phyloP scores from a whole-genome alignment of 1,284 basidiomycete genomes.

The Prillingera fragicola region DNA sequence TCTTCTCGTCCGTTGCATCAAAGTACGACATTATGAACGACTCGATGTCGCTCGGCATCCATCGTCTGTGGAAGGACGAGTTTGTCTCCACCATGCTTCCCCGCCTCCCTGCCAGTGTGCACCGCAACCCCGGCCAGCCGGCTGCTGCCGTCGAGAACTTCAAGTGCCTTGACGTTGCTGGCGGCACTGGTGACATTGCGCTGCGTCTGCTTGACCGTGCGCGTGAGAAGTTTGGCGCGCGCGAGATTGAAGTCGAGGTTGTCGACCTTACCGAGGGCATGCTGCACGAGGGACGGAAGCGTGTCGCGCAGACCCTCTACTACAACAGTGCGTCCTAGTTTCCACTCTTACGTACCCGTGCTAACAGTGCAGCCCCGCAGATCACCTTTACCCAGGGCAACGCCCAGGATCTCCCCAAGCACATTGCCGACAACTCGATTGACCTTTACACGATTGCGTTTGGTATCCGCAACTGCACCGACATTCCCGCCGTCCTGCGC shows the following conservation, averaged over 20 bases:
- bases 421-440: conserved; percentile 68
- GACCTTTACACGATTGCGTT: conserved; percentile 99
- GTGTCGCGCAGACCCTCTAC: conserved; percentile 94
- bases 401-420: conserved; percentile 69
- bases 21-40: conserved; percentile 99
- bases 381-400: conserved; percentile 89
- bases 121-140: conserved; percentile 27
- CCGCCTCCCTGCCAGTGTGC: conserved; percentile 42
- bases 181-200: conserved; percentile 97
- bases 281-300: conserved; percentile 84
- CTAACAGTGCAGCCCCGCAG: conserved; percentile 67
- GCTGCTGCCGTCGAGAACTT: conserved; percentile 48
- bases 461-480: conserved; percentile 96
- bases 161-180: conserved; percentile 88
- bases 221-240: conserved; percentile 76
- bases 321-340: conserved; percentile 73
- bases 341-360: background rate
- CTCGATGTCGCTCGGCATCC: conserved; percentile 92
- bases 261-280: conserved; percentile 95
- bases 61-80: conserved; percentile 94
- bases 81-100: conserved; percentile 79
- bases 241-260: conserved; percentile 83
- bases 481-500: conserved; percentile 76
- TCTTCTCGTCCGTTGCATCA: conserved; percentile 93
- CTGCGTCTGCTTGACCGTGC: conserved; percentile 88